Conservation (phyloP, 1,284 basidiomycete species). For the Heterobasidion annosum region DNA sequence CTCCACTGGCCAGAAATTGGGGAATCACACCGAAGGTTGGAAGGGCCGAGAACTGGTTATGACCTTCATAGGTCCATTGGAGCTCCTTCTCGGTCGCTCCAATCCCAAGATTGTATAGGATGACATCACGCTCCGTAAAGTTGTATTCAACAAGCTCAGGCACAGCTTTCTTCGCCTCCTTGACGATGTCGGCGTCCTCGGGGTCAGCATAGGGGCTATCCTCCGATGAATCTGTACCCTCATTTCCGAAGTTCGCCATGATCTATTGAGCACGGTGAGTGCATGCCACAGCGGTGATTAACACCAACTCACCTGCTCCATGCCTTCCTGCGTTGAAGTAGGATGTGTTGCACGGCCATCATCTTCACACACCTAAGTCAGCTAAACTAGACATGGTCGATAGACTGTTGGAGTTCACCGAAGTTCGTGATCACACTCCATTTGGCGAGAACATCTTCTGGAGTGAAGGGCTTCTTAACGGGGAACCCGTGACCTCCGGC, state of each 20-base stretch:
- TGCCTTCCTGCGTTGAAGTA: constrained; percentile 58
- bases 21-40: constrained; percentile 97
- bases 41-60: constrained; percentile 80
- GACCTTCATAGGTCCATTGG: constrained; percentile 86
- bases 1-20: constrained; percentile 70
- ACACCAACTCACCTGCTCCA: constrained; percentile 45
- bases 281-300: not conserved
- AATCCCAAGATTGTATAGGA: constrained; percentile 93
- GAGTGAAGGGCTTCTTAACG: constrained; percentile 60
- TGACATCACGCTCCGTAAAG: constrained; percentile 87
- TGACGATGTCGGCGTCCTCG: constrained; percentile 82
- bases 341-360: constrained; percentile 80
- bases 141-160: constrained; percentile 52
- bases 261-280: constrained; percentile 30
- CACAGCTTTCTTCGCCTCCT: constrained; percentile 68
- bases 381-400: not conserved
- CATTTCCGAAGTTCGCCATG: constrained; percentile 77
- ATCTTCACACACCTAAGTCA: constrained; percentile 25
- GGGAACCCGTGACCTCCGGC: constrained; percentile 87
- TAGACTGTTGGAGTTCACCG: constrained; percentile 33
- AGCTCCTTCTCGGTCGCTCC: constrained; percentile 94
- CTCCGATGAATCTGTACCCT: constrained; percentile 26
- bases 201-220: constrained; percentile 60
- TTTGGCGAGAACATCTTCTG: constrained; percentile 71
- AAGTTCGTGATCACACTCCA: constrained; percentile 83